phyloP scores from a whole-genome alignment of 441 rosid species.

The Biscutella laevigata region DNA sequence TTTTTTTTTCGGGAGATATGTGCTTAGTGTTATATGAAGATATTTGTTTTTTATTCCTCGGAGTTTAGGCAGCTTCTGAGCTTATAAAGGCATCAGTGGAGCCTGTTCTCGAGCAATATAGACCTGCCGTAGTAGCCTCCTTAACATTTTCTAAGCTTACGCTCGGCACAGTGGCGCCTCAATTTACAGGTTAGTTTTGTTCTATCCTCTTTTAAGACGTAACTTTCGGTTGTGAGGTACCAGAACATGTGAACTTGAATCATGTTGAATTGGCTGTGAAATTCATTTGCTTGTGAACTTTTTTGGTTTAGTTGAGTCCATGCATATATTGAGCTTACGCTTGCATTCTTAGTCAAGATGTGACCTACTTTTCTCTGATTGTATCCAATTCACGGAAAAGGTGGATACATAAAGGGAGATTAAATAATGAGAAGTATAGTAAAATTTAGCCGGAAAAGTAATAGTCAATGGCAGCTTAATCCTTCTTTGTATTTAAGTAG shows the following conservation, averaged over 20 bases:
- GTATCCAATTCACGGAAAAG: not conserved
- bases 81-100: slow-evolving; percentile 76
- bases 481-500: not conserved
- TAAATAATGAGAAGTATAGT: not conserved
- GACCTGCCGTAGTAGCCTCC: slow-evolving; percentile 64
- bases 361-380: not conserved
- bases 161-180: slow-evolving; percentile 98
- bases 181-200: slow-evolving; percentile 68
- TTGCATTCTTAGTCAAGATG: not conserved
- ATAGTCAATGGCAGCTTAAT: not conserved
- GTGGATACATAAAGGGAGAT: not conserved
- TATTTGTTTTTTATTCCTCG: not conserved
- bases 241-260: not conserved
- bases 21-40: not conserved
- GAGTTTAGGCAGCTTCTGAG: slow-evolving; percentile 82
- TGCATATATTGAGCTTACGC: not conserved
- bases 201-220: not conserved
- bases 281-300: not conserved
- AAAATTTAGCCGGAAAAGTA: not conserved
- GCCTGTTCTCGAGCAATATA: slow-evolving; percentile 82
- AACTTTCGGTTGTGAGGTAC: not conserved
- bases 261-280: not conserved
- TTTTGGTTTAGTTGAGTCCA: not conserved
- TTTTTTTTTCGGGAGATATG: slow-evolving; percentile 2
- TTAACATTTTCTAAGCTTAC: slow-evolving; percentile 82